Evolutionary conservation across 176 grass and related monocot species (phyloP).

Genomic region (Aegilops sharonensis): DNA sequence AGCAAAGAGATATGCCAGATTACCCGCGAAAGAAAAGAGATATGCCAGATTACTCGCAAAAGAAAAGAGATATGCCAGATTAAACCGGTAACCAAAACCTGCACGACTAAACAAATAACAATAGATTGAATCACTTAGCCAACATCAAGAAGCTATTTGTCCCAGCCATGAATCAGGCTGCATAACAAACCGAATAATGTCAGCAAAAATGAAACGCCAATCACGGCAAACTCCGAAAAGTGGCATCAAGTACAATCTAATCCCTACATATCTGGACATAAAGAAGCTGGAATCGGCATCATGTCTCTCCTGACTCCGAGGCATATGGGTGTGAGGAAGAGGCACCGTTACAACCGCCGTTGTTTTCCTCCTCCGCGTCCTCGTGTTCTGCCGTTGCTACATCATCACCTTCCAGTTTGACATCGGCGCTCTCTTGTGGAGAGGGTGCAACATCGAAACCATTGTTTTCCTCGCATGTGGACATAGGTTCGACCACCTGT

Average conservation of each 20-base stretch:
- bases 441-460: neutral
- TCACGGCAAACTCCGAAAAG: slow-evolving; percentile 1
- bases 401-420: slow-evolving; percentile 14
- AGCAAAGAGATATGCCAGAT: too few species aligned
- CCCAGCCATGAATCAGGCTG: neutral
- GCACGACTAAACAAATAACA: neutral
- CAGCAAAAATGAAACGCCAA: neutral
- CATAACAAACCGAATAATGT: neutral
- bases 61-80: too few species aligned
- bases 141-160: neutral
- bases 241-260: slow-evolving; percentile 4
- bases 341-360: neutral
- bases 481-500: slow-evolving; percentile 28
- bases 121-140: neutral
- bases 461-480: slow-evolving; percentile 18
- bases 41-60: too few species aligned
- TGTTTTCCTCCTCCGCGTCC: neutral
- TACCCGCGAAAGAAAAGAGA: too few species aligned
- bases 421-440: neutral
- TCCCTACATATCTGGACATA: neutral
- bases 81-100: too few species aligned
- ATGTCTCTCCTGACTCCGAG: neutral
- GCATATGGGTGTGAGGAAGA: neutral
- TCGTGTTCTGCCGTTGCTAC: neutral
- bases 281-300: neutral